These are phyloP conservation scores for Styphnolobium japonicum DNA, from an alignment of 306 rosid species.

Conservation along the genomic window DNA sequence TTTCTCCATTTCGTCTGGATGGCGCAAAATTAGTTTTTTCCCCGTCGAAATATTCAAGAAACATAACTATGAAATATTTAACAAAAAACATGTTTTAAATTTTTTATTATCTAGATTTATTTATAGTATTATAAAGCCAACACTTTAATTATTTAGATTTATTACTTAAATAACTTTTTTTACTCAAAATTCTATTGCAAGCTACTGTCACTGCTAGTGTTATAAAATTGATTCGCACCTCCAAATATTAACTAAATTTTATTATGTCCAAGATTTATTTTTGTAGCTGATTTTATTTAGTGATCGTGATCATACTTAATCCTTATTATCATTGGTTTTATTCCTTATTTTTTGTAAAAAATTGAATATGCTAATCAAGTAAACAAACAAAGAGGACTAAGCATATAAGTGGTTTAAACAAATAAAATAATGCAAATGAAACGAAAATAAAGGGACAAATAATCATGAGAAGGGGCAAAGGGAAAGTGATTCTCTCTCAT, in stretches of 20 bases:
- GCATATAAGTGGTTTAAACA: background rate
- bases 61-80: background rate
- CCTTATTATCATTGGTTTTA: background rate
- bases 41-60: background rate
- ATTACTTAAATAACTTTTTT: too few relatives aligned
- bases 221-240: too few relatives aligned
- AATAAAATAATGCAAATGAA: background rate
- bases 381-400: background rate
- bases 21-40: background rate
- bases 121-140: too few relatives aligned
- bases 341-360: background rate
- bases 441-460: background rate
- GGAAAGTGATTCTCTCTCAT: background rate
- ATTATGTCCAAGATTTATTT: too few relatives aligned
- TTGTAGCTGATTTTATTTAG: too few relatives aligned
- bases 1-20: background rate
- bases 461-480: background rate
- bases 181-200: background rate
- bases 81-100: background rate
- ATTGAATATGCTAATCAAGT: background rate
- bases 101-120: background rate
- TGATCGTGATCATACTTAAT: too few relatives aligned
- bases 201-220: background rate
- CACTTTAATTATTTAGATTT: background rate
- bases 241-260: too few relatives aligned